A percentile compares a stretch with the other conserved stretches of the same genome.
Evolutionary conservation across 2,329 filamentous ascomycete species (phyloP).

Genomic region (Tricladium varicosporioides): DNA sequence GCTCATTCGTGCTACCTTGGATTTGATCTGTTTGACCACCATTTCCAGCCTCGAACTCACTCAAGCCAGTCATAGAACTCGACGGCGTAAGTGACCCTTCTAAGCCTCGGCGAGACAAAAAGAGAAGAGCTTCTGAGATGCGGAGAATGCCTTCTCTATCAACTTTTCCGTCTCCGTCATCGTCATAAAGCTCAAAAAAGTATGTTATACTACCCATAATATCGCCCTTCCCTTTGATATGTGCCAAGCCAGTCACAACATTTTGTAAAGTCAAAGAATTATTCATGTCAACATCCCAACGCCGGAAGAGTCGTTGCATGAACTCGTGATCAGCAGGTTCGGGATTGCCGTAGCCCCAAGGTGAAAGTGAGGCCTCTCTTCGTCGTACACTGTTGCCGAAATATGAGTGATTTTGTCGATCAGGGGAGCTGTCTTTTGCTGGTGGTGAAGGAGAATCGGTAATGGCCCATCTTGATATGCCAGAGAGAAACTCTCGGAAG

Average conservation of each 20-base stretch:
- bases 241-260: slow-evolving; percentile 84
- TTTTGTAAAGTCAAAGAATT: slow-evolving; percentile 85
- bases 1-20: slow-evolving; percentile 72
- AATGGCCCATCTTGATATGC: slow-evolving; percentile 88
- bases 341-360: slow-evolving; percentile 56
- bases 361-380: slow-evolving; percentile 35
- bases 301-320: slow-evolving; percentile 78
- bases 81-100: slow-evolving; percentile 71
- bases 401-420: slow-evolving; percentile 59
- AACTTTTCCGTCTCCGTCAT: slow-evolving; percentile 85
- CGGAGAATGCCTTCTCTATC: slow-evolving; percentile 92
- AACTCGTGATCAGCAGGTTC: slow-evolving; percentile 94
- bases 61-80: slow-evolving; percentile 54
- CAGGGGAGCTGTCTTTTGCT: slow-evolving; percentile 45
- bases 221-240: slow-evolving; percentile 88
- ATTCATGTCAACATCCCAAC: slow-evolving; percentile 79
- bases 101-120: slow-evolving; percentile 84
- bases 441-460: slow-evolving; percentile 72
- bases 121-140: slow-evolving; percentile 91
- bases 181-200: slow-evolving; percentile 97
- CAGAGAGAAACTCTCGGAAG: slow-evolving; percentile 89
- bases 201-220: slow-evolving; percentile 98
- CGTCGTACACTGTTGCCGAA: slow-evolving; percentile 53
- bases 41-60: slow-evolving; percentile 39
- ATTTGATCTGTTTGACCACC: slow-evolving; percentile 32